Percentiles rank a stretch among this genome's conserved stretches.
Conservation (phyloP, 2,329 filamentous ascomycete species). For the Diaporthe capsici region DNA sequence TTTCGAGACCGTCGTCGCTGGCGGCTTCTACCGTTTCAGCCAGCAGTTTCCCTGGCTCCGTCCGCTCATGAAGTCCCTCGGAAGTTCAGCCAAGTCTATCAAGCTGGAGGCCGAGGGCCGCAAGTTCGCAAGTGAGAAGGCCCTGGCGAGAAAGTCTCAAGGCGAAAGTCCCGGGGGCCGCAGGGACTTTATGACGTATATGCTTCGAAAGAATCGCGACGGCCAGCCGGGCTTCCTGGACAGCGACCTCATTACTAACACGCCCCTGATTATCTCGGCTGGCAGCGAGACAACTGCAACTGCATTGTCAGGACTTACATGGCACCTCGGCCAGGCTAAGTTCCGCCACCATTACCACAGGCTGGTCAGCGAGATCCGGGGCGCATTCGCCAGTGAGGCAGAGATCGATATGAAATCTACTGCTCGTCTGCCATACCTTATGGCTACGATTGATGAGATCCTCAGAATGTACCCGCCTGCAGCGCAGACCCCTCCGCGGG, state of each 20-base stretch:
- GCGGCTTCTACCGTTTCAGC: not conserved
- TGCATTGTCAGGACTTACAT: slow-evolving; percentile 45
- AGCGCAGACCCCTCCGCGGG: slow-evolving; percentile 29
- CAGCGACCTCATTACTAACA: slow-evolving; percentile 35
- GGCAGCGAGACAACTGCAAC: slow-evolving; percentile 35
- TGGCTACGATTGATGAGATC: slow-evolving; percentile 83
- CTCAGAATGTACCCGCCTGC: slow-evolving; percentile 65
- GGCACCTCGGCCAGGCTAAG: slow-evolving; percentile 45
- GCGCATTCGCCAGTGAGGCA: slow-evolving; percentile 44
- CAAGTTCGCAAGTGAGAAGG: slow-evolving; percentile 8
- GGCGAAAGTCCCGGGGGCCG: slow-evolving; percentile 33
- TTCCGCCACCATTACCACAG: slow-evolving; percentile 45
- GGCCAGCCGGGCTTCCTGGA: slow-evolving; percentile 30
- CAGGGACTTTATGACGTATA: slow-evolving; percentile 43
- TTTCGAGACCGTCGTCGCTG: slow-evolving; percentile 28
- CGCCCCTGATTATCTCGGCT: slow-evolving; percentile 25
- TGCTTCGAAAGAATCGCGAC: slow-evolving; percentile 37
- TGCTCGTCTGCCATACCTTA: slow-evolving; percentile 76
- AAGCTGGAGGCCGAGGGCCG: slow-evolving; percentile 30
- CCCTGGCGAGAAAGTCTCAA: slow-evolving; percentile 26
- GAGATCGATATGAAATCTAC: slow-evolving; percentile 46
- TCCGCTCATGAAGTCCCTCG: not conserved
- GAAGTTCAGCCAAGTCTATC: slow-evolving; percentile 8
- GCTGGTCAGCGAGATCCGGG: slow-evolving; percentile 48
- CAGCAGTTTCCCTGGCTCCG: slow-evolving; percentile 9